phyloP scores from a whole-genome alignment of 805 yeast species.

The Diddensiella caesifluorescens region DNA sequence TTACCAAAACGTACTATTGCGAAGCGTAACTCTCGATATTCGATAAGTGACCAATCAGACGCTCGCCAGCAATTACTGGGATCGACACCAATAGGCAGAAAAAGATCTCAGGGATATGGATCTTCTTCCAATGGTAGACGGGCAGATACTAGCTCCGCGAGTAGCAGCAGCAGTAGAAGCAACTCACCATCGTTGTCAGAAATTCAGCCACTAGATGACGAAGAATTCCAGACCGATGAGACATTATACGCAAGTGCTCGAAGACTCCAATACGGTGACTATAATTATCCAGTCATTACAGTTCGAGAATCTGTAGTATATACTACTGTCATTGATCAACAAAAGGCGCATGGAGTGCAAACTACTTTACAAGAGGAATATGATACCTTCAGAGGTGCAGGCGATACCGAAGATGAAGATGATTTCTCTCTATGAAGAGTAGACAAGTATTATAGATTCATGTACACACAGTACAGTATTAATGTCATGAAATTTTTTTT shows the following conservation, averaged over 20 bases:
- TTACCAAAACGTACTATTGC: conserved; percentile 34
- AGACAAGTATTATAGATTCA: conserved; percentile 3
- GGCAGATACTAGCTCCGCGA: not conserved
- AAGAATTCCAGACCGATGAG: conserved; percentile 31
- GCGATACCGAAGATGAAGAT: conserved; percentile 11
- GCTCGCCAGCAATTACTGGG: conserved; percentile 4
- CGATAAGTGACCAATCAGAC: not conserved
- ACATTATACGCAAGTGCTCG: conserved; percentile 31
- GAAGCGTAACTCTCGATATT: not conserved
- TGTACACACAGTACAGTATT: not conserved
- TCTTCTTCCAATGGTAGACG: not conserved
- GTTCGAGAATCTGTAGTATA: conserved; percentile 27
- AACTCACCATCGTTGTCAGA: not conserved
- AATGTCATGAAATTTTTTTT: not conserved
- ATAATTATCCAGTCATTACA: conserved; percentile 39
- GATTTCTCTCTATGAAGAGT: conserved; percentile 3
- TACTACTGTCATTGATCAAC: conserved; percentile 19
- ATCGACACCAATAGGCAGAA: not conserved
- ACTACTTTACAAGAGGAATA: conserved; percentile 20
- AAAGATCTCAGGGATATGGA: conserved; percentile 2
- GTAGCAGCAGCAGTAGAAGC: conserved; percentile 1
- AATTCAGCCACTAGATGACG: conserved; percentile 7
- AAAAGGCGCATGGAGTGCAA: conserved; percentile 13
- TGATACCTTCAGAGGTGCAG: conserved; percentile 14
- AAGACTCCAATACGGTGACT: conserved; percentile 35